These are phyloP conservation scores for Peniophora sp. DNA, from an alignment of 1,284 basidiomycete genomes.

Conservation along the genomic window DNA sequence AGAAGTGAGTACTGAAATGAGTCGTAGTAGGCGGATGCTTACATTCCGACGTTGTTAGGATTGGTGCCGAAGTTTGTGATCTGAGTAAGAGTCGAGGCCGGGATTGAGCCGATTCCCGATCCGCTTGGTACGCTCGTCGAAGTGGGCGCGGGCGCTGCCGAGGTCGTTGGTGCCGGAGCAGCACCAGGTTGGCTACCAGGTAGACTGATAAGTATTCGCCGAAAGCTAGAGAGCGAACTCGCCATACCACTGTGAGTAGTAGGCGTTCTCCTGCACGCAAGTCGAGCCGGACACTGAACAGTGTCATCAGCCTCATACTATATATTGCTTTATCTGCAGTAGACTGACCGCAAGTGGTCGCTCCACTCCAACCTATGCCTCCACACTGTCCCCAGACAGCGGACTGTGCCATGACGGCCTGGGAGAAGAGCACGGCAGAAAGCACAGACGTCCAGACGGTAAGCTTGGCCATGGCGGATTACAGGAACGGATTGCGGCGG, in stretches of 20 bases:
- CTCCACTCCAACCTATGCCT: not conserved
- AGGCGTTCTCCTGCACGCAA: not conserved
- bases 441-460: no score
- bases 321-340: not conserved
- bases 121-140: not conserved
- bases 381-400: not conserved
- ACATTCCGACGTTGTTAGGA: constrained; percentile 2
- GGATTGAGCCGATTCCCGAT: not conserved
- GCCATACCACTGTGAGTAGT: not conserved
- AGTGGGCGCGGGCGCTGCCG: not conserved
- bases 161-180: not conserved
- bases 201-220: not conserved
- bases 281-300: not conserved
- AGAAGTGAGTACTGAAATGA: no score
- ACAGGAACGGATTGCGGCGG: no score
- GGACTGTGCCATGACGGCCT: not conserved
- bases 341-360: not conserved
- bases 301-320: not conserved
- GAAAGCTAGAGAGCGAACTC: not conserved
- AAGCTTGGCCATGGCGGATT: no score
- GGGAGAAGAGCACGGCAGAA: no score
- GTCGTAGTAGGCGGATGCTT: not conserved
- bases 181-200: no score
- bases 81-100: not conserved
- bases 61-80: constrained; percentile 2